These are phyloP conservation scores for Monocercomonoides exilis DNA, from an alignment of 78 protist genomes.

Conservation along the genomic window DNA sequence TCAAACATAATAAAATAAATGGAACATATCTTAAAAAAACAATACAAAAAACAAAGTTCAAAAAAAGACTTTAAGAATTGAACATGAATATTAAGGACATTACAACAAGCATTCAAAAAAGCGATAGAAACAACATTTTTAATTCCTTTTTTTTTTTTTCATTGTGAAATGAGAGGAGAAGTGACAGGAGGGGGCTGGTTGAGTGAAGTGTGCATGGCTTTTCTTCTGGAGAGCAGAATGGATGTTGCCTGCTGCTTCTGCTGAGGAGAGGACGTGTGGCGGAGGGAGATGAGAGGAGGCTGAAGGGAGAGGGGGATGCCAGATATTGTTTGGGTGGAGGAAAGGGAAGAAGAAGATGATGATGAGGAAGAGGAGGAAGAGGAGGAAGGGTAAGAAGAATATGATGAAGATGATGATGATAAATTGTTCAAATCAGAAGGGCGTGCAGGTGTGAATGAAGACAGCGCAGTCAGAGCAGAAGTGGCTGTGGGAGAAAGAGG, in stretches of 20 bases:
- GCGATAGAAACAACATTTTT: not conserved
- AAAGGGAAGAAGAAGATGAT: not conserved
- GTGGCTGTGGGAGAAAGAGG: too few relatives aligned
- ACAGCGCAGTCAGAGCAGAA: too few relatives aligned
- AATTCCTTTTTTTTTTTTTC: not conserved
- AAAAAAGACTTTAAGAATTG: not conserved
- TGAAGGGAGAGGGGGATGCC: not conserved
- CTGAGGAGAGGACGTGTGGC: not conserved
- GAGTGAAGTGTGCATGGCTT: not conserved
- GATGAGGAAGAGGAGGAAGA: too few relatives aligned
- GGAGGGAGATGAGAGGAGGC: not conserved
- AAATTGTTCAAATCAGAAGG: too few relatives aligned
- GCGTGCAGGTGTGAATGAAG: too few relatives aligned
- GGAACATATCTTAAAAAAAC: too few relatives aligned
- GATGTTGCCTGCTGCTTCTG: not conserved
- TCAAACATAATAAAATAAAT: too few relatives aligned
- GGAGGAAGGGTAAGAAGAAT: too few relatives aligned
- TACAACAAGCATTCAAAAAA: not conserved
- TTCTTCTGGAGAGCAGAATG: not conserved
- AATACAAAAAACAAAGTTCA: too few relatives aligned
- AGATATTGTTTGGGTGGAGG: not conserved
- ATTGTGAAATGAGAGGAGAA: not conserved
- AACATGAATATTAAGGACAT: not conserved
- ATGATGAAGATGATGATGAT: too few relatives aligned
- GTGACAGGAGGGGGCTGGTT: too few relatives aligned